Evolutionary conservation across 208 protist genomes (phyloP), one percentile per base, ranked within the genome.

Genomic region (Lotmaria passim): DNA sequence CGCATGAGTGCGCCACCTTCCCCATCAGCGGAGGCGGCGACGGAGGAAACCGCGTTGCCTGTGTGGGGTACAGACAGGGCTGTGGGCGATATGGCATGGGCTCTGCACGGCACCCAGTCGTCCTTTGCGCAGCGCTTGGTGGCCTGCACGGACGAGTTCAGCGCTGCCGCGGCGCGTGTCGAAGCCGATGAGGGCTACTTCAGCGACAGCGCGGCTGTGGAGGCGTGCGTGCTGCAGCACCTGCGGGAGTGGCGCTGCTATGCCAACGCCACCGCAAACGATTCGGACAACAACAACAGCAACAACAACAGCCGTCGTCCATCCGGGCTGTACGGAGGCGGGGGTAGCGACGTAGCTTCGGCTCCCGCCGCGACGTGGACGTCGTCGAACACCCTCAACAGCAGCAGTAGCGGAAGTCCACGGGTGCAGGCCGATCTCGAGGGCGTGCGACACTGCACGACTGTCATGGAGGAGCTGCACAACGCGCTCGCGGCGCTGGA

Each of bases 361-460:
- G 8, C 24, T 2, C 51, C 57, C 26, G 28, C 3, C 21, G 15
- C 41, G 31, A n/a, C 12, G 8, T 56, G n/a, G n/a, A n/a, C n/a
- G n/a, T n/a, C n/a, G n/a, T n/a, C n/a, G n/a, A n/a, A n/a, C n/a
- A n/a, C n/a, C n/a, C 38, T 11, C 53, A 24, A 44, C 53, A 23
- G 4, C 33, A 39, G 11, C 17, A 56, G 23, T 52, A 30, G 6
- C 43, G 69, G 70, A 28, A 52, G 48, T 24, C 70, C 38, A 44
- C 70, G 70, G 6, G 70, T 75, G n/a, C 53, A 65, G 62, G 30
- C 38, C 1, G 70, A 75, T 38, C 38, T 69, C 30, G 53, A 68
- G 4, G 31, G 58, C 4, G 55, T 55, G 21, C 61, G 44, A 3
- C 30, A 62, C 24, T 41, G 58, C 44, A 69, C 48, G 30, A 26